These are phyloP conservation scores for Magnolia sinica DNA, from an alignment of 164 flowering plant species.

Conservation along the genomic window DNA sequence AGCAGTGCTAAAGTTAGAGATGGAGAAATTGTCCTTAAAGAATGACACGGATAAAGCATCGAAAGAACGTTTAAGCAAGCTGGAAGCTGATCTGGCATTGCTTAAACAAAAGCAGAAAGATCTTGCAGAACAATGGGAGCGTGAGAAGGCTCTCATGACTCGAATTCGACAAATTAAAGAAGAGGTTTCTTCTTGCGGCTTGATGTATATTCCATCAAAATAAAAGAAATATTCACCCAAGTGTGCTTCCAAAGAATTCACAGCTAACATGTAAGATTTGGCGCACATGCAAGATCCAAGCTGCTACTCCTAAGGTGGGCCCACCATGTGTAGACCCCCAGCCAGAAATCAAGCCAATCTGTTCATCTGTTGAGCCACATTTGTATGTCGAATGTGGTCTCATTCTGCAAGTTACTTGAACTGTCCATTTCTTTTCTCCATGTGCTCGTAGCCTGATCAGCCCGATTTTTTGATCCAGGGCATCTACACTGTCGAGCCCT, in stretches of 20 bases:
- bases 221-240: too few relatives aligned
- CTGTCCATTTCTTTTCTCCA: neutral
- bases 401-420: too few relatives aligned
- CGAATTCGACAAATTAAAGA: conserved; percentile 76
- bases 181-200: conserved; percentile 50
- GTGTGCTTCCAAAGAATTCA: neutral
- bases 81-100: conserved; percentile 63
- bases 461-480: neutral
- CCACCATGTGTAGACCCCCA: too few relatives aligned
- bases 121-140: conserved; percentile 73
- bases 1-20: conserved; percentile 77
- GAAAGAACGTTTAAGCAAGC: conserved; percentile 72
- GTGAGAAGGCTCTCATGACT: conserved; percentile 74
- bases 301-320: too few relatives aligned
- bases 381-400: neutral
- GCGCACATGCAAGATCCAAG: too few relatives aligned
- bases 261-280: too few relatives aligned
- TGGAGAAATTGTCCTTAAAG: conserved; percentile 87
- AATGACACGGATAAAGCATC: conserved; percentile 85
- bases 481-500: too few relatives aligned
- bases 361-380: neutral
- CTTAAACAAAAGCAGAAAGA: conserved; percentile 82
- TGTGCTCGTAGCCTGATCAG: neutral
- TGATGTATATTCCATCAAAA: neutral
- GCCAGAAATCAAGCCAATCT: too few relatives aligned